phyloP scores from a whole-genome alignment of 805 yeast species.

The Suhomyces sp. region DNA sequence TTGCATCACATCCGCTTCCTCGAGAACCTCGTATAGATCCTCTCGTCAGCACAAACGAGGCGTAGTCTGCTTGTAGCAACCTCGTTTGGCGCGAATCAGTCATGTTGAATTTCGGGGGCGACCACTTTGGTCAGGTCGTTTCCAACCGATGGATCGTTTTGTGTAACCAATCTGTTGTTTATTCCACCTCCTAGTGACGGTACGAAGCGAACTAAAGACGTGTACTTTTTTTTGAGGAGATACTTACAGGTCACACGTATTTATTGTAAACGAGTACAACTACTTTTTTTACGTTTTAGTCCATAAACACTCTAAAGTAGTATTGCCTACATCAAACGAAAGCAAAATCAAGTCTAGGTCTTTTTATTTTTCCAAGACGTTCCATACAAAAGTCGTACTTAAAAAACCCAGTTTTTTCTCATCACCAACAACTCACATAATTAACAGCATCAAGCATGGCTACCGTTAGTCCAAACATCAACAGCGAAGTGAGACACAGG shows the following conservation, averaged over 20 bases:
- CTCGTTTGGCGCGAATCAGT: background rate
- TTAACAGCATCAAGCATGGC: conserved; percentile 3
- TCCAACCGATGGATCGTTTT: background rate
- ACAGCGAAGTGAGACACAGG: conserved; percentile 5
- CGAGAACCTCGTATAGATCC: background rate
- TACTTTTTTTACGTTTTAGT: background rate
- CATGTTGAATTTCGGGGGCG: background rate
- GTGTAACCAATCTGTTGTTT: conserved; percentile 1
- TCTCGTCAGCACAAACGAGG: background rate
- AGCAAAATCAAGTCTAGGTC: background rate
- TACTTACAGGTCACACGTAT: background rate
- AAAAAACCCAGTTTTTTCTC: background rate
- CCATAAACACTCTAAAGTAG: background rate
- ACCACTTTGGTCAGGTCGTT: background rate
- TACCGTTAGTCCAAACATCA: conserved; percentile 1
- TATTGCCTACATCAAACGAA: background rate
- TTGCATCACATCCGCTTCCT: background rate
- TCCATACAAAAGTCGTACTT: background rate
- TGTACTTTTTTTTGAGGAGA: background rate
- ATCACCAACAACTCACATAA: background rate
- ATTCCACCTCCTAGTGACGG: background rate
- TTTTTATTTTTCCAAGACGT: background rate
- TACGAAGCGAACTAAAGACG: background rate
- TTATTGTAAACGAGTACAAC: background rate
- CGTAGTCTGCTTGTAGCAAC: background rate